These are phyloP conservation scores for Chamaecyparis obtusa DNA, from an alignment of 75 land plant species.

Conservation along the genomic window DNA sequence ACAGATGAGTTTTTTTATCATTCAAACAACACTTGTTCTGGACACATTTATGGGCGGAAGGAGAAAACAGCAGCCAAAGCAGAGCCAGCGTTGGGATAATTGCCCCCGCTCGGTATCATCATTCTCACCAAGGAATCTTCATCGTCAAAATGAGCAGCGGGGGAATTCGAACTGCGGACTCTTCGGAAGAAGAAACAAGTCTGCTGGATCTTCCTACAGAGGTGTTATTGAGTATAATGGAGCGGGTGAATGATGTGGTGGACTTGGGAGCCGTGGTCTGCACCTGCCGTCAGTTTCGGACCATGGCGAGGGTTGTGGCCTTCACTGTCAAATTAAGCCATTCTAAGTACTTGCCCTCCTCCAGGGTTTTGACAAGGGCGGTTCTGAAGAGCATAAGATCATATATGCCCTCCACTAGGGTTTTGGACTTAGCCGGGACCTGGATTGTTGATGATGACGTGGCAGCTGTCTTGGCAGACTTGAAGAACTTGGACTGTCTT, in stretches of 20 bases:
- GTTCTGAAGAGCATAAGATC: conserved; percentile 19
- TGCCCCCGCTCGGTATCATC: neutral
- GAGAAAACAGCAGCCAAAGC: neutral
- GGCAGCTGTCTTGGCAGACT: conserved; percentile 20
- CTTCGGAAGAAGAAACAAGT: neutral
- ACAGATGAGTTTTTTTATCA: neutral
- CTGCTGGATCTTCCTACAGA: conserved; percentile 28
- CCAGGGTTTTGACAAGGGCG: conserved; percentile 18
- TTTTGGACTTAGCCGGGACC: conserved; percentile 34
- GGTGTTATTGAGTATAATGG: conserved; percentile 21
- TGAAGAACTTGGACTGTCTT: conserved; percentile 30
- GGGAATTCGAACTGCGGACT: conserved; percentile 1
- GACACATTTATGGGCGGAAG: conserved; percentile 3
- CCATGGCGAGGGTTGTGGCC: conserved; percentile 24
- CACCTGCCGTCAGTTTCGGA: conserved; percentile 27
- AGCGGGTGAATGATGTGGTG: conserved; percentile 21
- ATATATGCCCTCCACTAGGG: conserved; percentile 23
- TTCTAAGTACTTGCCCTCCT: conserved; percentile 11
- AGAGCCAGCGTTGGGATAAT: conserved; percentile 7
- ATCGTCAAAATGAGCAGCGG: neutral
- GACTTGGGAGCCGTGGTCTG: conserved; percentile 17
- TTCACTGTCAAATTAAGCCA: conserved; percentile 6
- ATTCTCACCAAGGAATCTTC: neutral
- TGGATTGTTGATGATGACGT: conserved; percentile 37
- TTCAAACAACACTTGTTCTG: neutral